Base-by-base conservation (phyloP, 2,329 filamentous ascomycete genomes). In the Mycosphaerelloides madeirae region DNA sequence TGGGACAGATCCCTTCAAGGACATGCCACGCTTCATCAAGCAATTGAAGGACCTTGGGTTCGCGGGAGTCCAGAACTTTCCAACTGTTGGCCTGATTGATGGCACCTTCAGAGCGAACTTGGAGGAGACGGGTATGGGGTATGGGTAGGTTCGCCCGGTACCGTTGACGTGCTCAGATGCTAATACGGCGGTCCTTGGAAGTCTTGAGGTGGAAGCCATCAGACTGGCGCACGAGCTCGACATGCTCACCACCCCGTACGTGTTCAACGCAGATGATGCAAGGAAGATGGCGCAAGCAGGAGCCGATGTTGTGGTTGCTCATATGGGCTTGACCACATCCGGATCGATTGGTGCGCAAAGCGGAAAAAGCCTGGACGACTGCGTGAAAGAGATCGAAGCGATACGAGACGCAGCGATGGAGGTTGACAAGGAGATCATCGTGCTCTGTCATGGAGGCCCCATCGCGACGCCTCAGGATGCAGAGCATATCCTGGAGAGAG, bases 111-210 rank as follows among this genome's bases (percentile, higher is more conserved):
- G 84, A 11, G 71, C 73, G 16, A 81, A 83, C 52, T 71, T 87
- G 1, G 84, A 87, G 59, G 82, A 85, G 62, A 86, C 83, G 1
- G 82, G 79, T 7, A 87, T 87, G 81, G 77, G 78, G 1, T 87
- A 80, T 57, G 75, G 74, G 13, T 66, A n/a, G n/a, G n/a, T n/a
- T n/a, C n/a, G n/a, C n/a, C n/a, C n/a, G n/a, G n/a, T n/a, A n/a
- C n/a, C n/a, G n/a, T n/a, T n/a, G n/a, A n/a, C n/a, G n/a, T n/a
- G n/a, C n/a, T n/a, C n/a, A n/a, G n/a, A n/a, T n/a, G n/a, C n/a
- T n/a, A n/a, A n/a, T n/a, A n/a, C n/a, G n/a, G n/a, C n/a, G n/a
- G n/a, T n/a, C n/a, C n/a, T n/a, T n/a, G n/a, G n/a, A n/a, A n/a
- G n/a, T n/a, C n/a, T 73, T 6, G 83, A 87, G 58, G 82, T 87